Conservation (phyloP, 2,329 filamentous ascomycete genomes). For the Fusarium incarnatum region DNA sequence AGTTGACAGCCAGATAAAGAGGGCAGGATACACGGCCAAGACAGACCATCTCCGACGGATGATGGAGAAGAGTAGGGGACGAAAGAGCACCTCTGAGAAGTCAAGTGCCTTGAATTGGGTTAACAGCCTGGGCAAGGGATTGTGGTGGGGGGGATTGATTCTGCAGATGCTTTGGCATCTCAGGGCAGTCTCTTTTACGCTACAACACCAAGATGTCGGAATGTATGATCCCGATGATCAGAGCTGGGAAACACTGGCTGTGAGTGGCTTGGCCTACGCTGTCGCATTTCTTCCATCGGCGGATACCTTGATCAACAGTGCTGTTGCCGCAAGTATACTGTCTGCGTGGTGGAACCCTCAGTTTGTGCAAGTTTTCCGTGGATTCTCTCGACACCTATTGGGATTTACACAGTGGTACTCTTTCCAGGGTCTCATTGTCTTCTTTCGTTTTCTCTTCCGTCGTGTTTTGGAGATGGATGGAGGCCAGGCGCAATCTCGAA, state of each 20-base stretch:
- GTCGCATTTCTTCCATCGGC: slow-evolving; percentile 54
- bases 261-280: slow-evolving; percentile 27
- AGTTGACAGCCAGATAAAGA: slow-evolving; percentile 75
- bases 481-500: slow-evolving; percentile 52
- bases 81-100: slow-evolving; percentile 41
- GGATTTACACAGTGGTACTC: slow-evolving; percentile 74
- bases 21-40: slow-evolving; percentile 83
- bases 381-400: slow-evolving; percentile 68
- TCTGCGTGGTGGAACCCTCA: slow-evolving; percentile 77
- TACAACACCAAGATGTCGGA: slow-evolving; percentile 46
- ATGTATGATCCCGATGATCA: slow-evolving; percentile 52
- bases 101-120: slow-evolving; percentile 57
- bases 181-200: slow-evolving; percentile 41
- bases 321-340: slow-evolving; percentile 61
- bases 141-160: slow-evolving; percentile 62
- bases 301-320: slow-evolving; percentile 58
- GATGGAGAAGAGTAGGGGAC: slow-evolving; percentile 72
- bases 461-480: slow-evolving; percentile 56
- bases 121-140: slow-evolving; percentile 56
- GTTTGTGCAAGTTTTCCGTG: slow-evolving; percentile 69
- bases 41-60: slow-evolving; percentile 82
- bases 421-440: slow-evolving; percentile 70
- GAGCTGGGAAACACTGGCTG: slow-evolving; percentile 27
- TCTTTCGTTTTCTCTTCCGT: slow-evolving; percentile 64
- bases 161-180: slow-evolving; percentile 66